Conservation (phyloP, 768 basidiomycete genomes). For the Plicaturopsis crispa region DNA sequence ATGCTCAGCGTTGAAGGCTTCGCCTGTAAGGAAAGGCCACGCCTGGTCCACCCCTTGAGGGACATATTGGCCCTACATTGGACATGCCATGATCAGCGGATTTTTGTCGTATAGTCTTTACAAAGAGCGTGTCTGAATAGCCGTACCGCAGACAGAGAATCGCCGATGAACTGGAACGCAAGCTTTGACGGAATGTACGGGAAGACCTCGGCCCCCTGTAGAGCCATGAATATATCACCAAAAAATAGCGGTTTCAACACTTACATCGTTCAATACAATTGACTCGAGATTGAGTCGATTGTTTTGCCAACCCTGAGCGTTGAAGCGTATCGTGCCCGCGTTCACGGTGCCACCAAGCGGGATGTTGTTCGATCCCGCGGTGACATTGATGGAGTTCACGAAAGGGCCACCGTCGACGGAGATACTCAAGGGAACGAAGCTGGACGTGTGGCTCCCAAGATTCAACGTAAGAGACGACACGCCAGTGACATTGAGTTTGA, state of each 20-base stretch:
- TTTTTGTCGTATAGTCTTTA: neutral
- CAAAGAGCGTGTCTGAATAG: neutral
- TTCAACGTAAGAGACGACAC: conserved; percentile 34
- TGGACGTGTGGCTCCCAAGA: conserved; percentile 41
- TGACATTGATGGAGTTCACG: conserved; percentile 37
- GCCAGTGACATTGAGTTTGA: conserved; percentile 40
- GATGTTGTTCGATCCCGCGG: conserved; percentile 36
- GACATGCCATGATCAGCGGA: no score
- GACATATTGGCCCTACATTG: conserved; percentile 48
- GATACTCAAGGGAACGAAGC: conserved; percentile 37
- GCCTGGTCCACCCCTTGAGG: conserved; percentile 47
- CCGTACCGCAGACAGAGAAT: conserved; percentile 47
- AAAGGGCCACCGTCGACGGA: conserved; percentile 42
- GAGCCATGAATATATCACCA: neutral
- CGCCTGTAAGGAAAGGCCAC: conserved; percentile 47
- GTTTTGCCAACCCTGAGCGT: conserved; percentile 53
- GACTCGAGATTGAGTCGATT: conserved; percentile 47
- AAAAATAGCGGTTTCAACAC: conserved; percentile 1
- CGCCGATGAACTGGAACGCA: conserved; percentile 50
- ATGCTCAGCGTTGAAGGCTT: conserved; percentile 46
- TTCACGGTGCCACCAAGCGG: conserved; percentile 18
- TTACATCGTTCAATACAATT: conserved; percentile 35
- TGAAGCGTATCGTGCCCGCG: conserved; percentile 32
- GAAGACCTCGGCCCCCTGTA: conserved; percentile 38
- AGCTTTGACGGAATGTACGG: conserved; percentile 38